Evolutionary conservation across 805 yeast genomes (phyloP), one percentile per base, ranked within the genome.

Genomic region (Grigorovia jiainica): DNA sequence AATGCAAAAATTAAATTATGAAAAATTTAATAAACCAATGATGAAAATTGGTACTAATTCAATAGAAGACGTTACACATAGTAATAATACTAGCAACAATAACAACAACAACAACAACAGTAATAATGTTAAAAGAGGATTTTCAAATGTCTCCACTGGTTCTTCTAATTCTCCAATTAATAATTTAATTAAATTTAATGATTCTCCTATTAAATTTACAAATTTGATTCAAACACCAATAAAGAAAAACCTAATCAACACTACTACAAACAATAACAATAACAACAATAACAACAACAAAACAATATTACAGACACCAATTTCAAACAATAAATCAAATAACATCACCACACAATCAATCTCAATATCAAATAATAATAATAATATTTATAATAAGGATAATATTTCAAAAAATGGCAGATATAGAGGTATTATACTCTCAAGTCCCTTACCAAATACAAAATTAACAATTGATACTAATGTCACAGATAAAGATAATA

Each of bases 31-130:
- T 3, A 57, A 60, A 40, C 64, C 65, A 13, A 44, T 54, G 38
- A 62, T 61, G 66, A 59, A 59, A 43, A 58, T 61, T 2, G 60
- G 58, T n/a, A 44, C 20, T 4, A 27, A 30, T n/a, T 31, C 39
- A 17, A 27, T 27, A 8, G n/a, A 7, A 13, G 31, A 27, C n/a
- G 7, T 27, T 27, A 27, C 31, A 27, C 11, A 27, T 27, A 27
- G 7, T 27, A 13, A 3, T 7, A 13, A 13, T 27, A 11, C n/a
- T 10, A 27, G 7, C 6, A 27, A 8, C n/a, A 27, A 11, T 13
- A 11, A 13, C 31, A 27, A 13, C n/a, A 11, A 11, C n/a, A 11
- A 3, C n/a, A 27, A 13, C 15, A 27, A 13, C 31, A 27, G n/a
- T 27, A 27, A 27, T 27, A 11, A 10, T n/a, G n/a, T n/a, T n/a